Conservation (phyloP, 306 rosid genomes). For the Oxytropis ochrocephala region DNA sequence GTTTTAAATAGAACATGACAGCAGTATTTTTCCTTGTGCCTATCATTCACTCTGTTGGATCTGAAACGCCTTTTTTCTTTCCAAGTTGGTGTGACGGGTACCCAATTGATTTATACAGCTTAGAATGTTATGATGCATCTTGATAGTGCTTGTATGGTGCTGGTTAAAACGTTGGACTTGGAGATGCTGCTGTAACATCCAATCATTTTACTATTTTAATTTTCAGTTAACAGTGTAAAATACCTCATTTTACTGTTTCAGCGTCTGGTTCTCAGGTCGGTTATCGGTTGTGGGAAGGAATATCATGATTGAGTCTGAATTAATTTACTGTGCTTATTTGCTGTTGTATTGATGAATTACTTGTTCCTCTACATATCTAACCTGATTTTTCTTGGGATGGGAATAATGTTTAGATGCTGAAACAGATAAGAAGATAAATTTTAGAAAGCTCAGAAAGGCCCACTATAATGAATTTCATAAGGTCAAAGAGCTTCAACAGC, state of each 20-base stretch:
- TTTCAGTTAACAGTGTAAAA: neutral
- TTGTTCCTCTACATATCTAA: neutral
- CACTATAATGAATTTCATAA: conserved; percentile 83
- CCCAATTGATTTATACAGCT: neutral
- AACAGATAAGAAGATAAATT: conserved; percentile 48
- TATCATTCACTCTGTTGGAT: neutral
- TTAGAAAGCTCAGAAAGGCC: conserved; percentile 75
- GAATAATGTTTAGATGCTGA: conserved; percentile 37
- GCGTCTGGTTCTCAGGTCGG: too few species aligned
- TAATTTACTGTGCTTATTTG: neutral
- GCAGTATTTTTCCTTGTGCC: neutral
- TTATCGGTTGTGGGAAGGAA: neutral
- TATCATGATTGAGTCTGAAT: neutral
- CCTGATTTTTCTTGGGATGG: conserved; percentile 18
- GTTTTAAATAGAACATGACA: neutral
- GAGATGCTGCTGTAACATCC: too few species aligned
- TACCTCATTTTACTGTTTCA: too few species aligned
- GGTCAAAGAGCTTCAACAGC: conserved; percentile 61
- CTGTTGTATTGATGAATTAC: neutral
- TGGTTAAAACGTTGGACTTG: too few species aligned
- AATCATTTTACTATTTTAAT: neutral
- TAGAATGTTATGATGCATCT: neutral
- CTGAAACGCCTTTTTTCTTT: neutral
- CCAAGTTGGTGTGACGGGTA: neutral
- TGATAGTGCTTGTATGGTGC: neutral